A percentile compares a stretch with the other conserved stretches of the same genome.
Conservation (phyloP, 2,329 filamentous ascomycete genomes). For the Pseudogymnoascus sp. region DNA sequence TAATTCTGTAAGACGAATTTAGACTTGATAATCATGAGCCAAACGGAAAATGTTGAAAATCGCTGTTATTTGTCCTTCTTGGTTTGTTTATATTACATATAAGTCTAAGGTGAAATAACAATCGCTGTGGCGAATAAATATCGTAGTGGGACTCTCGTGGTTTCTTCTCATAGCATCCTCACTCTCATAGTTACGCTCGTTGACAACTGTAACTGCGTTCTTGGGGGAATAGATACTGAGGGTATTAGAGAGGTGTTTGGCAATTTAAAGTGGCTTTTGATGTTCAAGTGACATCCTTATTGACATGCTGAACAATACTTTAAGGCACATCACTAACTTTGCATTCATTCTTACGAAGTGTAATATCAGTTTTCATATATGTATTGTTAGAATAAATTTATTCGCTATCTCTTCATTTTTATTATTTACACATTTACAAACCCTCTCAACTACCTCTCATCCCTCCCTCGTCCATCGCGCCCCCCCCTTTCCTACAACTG, state of each 20-base stretch:
- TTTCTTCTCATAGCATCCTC: not conserved
- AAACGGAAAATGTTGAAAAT: not conserved
- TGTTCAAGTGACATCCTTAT: not conserved
- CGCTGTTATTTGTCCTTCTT: not conserved
- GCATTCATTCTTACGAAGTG: not conserved
- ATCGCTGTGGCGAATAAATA: not conserved
- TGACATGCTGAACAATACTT: not conserved
- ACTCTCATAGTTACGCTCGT: not conserved
- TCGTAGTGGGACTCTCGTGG: not conserved
- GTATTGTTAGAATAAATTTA: not conserved
- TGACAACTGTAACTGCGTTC: not conserved
- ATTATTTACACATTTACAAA: not conserved
- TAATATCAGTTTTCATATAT: no score
- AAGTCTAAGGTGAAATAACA: not conserved
- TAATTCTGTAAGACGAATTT: not conserved
- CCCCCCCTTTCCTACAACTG: not conserved
- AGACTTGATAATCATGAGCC: not conserved
- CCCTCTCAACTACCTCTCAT: not conserved
- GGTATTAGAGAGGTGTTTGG: not conserved
- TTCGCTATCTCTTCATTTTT: not conserved
- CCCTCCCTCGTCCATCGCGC: not conserved
- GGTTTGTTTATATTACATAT: no score
- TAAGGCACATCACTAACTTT: not conserved
- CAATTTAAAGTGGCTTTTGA: no score
- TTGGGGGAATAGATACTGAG: not conserved